A percentile compares a stretch with the other conserved stretches of the same genome.
phyloP scores from a whole-genome alignment of 163 green algal genomes.

The Scenedesmus sp. region DNA sequence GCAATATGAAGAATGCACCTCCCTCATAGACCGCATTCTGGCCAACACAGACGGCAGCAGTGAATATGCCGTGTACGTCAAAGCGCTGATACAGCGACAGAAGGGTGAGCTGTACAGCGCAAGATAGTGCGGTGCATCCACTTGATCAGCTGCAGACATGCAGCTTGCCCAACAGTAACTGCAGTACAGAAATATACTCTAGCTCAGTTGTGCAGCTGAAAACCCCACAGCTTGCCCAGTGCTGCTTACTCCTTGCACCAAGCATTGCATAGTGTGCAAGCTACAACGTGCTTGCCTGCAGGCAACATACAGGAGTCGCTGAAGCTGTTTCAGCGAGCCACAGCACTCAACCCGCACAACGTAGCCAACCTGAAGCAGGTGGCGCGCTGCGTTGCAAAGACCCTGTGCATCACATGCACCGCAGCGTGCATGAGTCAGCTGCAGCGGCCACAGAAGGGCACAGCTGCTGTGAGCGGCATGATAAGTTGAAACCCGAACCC shows the following conservation, averaged over 20 bases:
- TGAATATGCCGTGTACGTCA: slow-evolving; percentile 80
- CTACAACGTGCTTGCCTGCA: slow-evolving; percentile 31
- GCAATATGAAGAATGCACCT: slow-evolving; percentile 80
- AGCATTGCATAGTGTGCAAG: neutral
- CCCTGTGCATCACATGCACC: neutral
- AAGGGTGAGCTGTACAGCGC: slow-evolving; percentile 53
- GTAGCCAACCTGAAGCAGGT: slow-evolving; percentile 81
- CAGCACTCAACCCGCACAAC: slow-evolving; percentile 80
- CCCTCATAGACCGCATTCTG: slow-evolving; percentile 74
- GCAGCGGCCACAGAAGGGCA: neutral
- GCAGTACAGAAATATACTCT: no score
- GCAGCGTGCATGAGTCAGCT: neutral
- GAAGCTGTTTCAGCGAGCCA: slow-evolving; percentile 81
- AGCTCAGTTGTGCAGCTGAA: no score
- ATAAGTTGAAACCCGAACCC: no score
- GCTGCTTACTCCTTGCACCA: neutral
- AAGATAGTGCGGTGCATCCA: neutral
- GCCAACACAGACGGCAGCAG: slow-evolving; percentile 62
- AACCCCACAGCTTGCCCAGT: no score
- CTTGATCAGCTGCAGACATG: neutral
- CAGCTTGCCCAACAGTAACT: neutral
- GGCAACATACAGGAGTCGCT: slow-evolving; percentile 83
- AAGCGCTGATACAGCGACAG: slow-evolving; percentile 83
- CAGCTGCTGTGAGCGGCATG: neutral
- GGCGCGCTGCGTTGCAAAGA: neutral